A percentile compares a stretch with the other conserved stretches of the same genome.
phyloP scores from a whole-genome alignment of 257 asterid genomes.

The Plantago ovata region DNA sequence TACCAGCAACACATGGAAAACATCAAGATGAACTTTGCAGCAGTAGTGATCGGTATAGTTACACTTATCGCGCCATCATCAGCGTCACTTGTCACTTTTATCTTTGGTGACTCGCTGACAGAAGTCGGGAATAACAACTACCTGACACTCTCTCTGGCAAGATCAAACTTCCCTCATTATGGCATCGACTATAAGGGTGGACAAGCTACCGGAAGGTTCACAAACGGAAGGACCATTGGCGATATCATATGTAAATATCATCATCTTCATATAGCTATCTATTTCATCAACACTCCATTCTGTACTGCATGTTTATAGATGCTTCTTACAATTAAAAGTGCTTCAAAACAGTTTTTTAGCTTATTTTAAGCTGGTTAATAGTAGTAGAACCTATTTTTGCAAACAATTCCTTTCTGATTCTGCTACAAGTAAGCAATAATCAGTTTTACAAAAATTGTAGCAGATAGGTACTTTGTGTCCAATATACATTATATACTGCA shows the following conservation, averaged over 20 bases:
- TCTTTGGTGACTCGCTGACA: conserved; percentile 83
- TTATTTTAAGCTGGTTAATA: too few species aligned
- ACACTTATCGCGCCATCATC: conserved; percentile 14
- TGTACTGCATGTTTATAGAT: background rate
- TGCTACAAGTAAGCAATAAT: too few species aligned
- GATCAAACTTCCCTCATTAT: conserved; percentile 58
- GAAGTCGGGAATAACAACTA: conserved; percentile 87
- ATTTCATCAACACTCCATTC: background rate
- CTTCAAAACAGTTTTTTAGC: background rate
- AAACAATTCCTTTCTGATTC: too few species aligned
- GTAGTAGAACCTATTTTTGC: too few species aligned
- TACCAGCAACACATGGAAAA: conserved; percentile 4
- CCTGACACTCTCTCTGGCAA: conserved; percentile 62
- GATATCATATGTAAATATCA: conserved; percentile 26
- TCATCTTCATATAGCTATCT: background rate
- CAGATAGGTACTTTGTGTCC: too few species aligned
- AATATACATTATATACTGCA: too few species aligned
- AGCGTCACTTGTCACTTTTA: conserved; percentile 48
- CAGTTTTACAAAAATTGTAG: too few species aligned
- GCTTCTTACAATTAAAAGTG: background rate
- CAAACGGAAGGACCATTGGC: conserved; percentile 84
- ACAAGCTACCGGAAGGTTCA: conserved; percentile 70
- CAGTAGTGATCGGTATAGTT: conserved; percentile 17
- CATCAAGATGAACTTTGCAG: conserved; percentile 16
- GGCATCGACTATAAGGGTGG: conserved; percentile 67